Percentiles rank a stretch among this genome's conserved stretches.
phyloP scores from a whole-genome alignment of 805 yeast species.

The Candida koratica region DNA sequence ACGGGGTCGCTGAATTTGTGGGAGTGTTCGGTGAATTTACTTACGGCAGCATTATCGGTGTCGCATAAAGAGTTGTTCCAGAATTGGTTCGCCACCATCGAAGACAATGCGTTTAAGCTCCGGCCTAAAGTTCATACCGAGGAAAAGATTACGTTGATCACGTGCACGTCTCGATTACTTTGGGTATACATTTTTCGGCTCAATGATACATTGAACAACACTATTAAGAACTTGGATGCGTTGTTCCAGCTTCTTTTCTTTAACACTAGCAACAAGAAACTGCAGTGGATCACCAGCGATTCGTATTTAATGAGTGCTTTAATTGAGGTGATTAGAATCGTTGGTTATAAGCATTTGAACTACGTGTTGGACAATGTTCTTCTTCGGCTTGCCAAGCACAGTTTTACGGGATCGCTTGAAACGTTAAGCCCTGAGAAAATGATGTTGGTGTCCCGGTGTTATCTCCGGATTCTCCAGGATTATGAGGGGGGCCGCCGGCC shows the following conservation, averaged over 20 bases:
- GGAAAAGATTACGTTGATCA: conserved; percentile 53
- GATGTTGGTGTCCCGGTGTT: conserved; percentile 65
- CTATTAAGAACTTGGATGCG: conserved; percentile 70
- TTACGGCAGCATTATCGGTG: conserved; percentile 73
- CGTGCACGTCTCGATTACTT: conserved; percentile 65
- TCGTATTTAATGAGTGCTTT: conserved; percentile 57
- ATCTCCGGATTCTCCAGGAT: conserved; percentile 66
- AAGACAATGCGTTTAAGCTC: conserved; percentile 54
- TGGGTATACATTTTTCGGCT: conserved; percentile 91
- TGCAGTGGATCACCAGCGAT: conserved; percentile 74
- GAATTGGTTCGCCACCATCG: conserved; percentile 69
- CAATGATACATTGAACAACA: conserved; percentile 83
- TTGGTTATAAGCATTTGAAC: conserved; percentile 76
- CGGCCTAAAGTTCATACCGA: conserved; percentile 56
- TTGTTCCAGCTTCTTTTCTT: conserved; percentile 57
- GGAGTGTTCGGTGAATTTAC: conserved; percentile 62
- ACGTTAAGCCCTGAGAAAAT: conserved; percentile 65
- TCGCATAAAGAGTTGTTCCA: conserved; percentile 75
- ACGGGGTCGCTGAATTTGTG: conserved; percentile 40
- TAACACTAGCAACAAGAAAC: conserved; percentile 49
- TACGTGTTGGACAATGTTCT: conserved; percentile 76
- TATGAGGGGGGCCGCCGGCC: conserved; percentile 56
- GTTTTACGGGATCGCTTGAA: conserved; percentile 64
- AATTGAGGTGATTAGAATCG: conserved; percentile 68
- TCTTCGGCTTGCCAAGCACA: conserved; percentile 59